phyloP scores from a whole-genome alignment of 1,139 yeast species.

The Komagataea norvegica region DNA sequence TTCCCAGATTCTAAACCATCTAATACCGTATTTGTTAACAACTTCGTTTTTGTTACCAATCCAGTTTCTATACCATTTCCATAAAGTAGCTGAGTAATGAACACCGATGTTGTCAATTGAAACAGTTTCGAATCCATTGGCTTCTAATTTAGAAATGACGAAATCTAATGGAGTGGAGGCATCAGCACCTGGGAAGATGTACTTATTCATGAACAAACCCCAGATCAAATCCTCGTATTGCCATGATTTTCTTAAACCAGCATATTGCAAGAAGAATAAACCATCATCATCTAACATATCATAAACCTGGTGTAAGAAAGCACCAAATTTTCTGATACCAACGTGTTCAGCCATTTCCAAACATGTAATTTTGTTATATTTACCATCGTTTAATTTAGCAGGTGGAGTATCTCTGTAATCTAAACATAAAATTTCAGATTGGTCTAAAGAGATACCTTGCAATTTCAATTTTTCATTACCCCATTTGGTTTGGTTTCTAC shows the following conservation, averaged over 20 bases:
- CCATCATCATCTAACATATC: constrained; percentile 92
- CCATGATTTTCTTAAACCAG: constrained; percentile 90
- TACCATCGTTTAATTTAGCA: constrained; percentile 70
- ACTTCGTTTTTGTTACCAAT: constrained; percentile 74
- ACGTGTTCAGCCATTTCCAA: constrained; percentile 97
- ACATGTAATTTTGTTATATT: constrained; percentile 84
- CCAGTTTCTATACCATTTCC: constrained; percentile 98
- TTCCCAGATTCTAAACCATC: constrained; percentile 95
- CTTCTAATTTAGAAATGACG: constrained; percentile 72
- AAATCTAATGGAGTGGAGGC: constrained; percentile 92
- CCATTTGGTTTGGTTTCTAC: constrained; percentile 88
- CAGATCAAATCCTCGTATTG: constrained; percentile 91
- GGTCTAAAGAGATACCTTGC: constrained; percentile 65
- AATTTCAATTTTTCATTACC: constrained; percentile 67
- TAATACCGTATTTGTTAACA: constrained; percentile 74
- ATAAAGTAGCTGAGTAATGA: constrained; percentile 84
- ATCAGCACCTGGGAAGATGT: constrained; percentile 96
- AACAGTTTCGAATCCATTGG: constrained; percentile 81
- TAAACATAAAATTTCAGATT: constrained; percentile 72
- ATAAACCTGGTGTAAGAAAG: constrained; percentile 74
- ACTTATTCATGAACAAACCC: constrained; percentile 96
- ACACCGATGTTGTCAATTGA: constrained; percentile 87
- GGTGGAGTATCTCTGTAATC: constrained; percentile 95
- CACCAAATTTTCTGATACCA: constrained; percentile 78
- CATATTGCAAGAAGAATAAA: constrained; percentile 78